Evolutionary conservation across 2,329 filamentous ascomycete species (phyloP).

Genomic region (Neophaeococcomyces mojaviensis): DNA sequence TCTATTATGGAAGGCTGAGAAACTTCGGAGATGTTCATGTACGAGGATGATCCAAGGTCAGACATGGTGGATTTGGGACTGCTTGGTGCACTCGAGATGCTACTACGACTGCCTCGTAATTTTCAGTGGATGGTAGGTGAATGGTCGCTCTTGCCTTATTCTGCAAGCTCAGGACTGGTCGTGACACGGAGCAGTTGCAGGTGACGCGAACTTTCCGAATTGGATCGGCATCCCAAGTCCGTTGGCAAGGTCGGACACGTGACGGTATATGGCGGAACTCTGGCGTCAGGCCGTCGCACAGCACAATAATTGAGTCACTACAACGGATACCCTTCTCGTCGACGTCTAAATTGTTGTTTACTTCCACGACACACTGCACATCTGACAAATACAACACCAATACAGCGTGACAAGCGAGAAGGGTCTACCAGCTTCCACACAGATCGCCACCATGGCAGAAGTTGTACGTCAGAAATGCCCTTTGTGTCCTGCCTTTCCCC

Average conservation of each 20-base stretch:
- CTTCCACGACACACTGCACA: not conserved
- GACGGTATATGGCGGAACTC: too few species aligned
- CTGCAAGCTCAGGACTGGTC: too few species aligned
- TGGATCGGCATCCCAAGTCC: too few species aligned
- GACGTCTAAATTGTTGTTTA: too few species aligned
- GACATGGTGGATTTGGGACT: constrained; percentile 10
- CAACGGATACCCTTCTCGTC: not conserved
- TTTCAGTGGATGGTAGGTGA: too few species aligned
- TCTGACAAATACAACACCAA: constrained; percentile 8
- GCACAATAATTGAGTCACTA: constrained; percentile 1
- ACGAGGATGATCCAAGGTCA: constrained; percentile 25
- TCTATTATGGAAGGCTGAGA: constrained; percentile 17
- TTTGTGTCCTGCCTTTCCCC: constrained; percentile 4
- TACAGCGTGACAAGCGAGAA: not conserved
- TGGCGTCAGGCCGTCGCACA: too few species aligned
- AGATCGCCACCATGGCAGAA: constrained; percentile 21
- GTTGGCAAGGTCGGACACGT: too few species aligned
- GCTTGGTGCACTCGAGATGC: too few species aligned
- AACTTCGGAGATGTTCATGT: constrained; percentile 32
- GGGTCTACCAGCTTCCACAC: not conserved
- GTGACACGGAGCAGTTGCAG: too few species aligned
- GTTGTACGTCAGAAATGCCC: constrained; percentile 16
- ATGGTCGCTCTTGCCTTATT: too few species aligned
- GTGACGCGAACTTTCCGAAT: too few species aligned
- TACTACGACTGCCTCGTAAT: too few species aligned